Evolutionary conservation across 2,329 filamentous ascomycete species (phyloP).

Genomic region (Talaromyces amestolkiae): DNA sequence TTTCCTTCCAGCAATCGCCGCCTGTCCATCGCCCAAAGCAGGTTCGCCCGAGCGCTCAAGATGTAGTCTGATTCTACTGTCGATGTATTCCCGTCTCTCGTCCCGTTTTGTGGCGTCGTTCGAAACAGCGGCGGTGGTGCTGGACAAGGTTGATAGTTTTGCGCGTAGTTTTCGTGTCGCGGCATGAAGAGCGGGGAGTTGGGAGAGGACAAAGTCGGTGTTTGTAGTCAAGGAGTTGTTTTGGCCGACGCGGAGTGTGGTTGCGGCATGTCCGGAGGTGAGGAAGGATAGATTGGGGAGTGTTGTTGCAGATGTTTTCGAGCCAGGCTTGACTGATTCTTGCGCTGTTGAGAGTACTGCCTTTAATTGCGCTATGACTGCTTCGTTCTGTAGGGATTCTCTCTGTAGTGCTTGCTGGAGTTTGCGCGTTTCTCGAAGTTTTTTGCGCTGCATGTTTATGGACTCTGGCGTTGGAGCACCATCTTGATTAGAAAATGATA

Average conservation of each 20-base stretch:
- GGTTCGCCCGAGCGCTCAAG: conserved; percentile 58
- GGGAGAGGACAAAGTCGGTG: conserved; percentile 71
- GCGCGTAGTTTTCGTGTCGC: conserved; percentile 67
- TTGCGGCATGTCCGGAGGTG: conserved; percentile 49
- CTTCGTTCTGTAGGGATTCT: conserved; percentile 70
- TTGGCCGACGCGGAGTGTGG: conserved; percentile 45
- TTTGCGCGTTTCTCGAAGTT: conserved; percentile 74
- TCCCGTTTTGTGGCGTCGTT: conserved; percentile 58
- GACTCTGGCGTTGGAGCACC: conserved; percentile 61
- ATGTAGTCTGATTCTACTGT: conserved; percentile 72
- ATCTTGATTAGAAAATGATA: conserved; percentile 33
- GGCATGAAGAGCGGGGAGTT: conserved; percentile 73
- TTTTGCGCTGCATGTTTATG: conserved; percentile 69
- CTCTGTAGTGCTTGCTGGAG: conserved; percentile 67
- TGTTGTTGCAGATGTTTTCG: conserved; percentile 23
- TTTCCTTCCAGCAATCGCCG: conserved; percentile 39
- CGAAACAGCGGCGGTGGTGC: conserved; percentile 26
- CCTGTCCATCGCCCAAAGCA: conserved; percentile 34
- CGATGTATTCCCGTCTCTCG: conserved; percentile 78
- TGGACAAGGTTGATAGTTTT: conserved; percentile 53
- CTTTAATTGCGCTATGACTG: conserved; percentile 64
- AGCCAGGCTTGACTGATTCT: conserved; percentile 12
- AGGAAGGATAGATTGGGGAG: conserved; percentile 55
- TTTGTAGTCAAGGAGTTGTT: conserved; percentile 44
- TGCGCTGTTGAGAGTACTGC: conserved; percentile 49